Conservation (phyloP, 805 yeast genomes). For the Diddensiella transvaalensis region DNA sequence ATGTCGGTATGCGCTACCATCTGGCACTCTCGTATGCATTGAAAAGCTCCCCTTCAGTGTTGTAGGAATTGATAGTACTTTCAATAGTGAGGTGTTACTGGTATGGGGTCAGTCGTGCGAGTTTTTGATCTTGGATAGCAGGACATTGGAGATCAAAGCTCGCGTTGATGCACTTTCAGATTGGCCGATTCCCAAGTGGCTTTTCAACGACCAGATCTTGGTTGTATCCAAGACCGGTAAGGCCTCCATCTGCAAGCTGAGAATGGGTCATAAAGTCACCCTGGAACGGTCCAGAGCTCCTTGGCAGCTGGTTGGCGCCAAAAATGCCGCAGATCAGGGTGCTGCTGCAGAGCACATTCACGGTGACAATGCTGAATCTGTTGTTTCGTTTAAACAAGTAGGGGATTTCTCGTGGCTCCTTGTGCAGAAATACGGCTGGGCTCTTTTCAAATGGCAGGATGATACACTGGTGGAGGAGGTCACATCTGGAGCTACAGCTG, state of each 20-base stretch:
- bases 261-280: background rate
- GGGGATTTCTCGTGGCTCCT: conserved; percentile 18
- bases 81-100: conserved; percentile 7
- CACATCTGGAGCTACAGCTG: conserved; percentile 13
- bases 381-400: conserved; percentile 13
- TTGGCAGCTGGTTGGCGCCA: background rate
- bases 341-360: background rate
- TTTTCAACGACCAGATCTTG: conserved; percentile 14
- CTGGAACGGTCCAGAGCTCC: background rate
- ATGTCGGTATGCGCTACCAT: conserved; percentile 5
- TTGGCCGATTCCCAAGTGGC: conserved; percentile 20
- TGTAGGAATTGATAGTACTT: conserved; percentile 12
- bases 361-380: conserved; percentile 4
- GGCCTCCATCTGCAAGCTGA: background rate
- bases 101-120: conserved; percentile 22
- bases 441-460: conserved; percentile 18
- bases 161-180: conserved; percentile 15
- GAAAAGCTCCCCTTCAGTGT: conserved; percentile 12
- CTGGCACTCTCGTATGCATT: conserved; percentile 12
- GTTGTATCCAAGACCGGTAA: conserved; percentile 8
- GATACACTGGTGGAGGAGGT: conserved; percentile 14
- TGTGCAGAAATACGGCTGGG: conserved; percentile 20
- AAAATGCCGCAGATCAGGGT: background rate
- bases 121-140: conserved; percentile 12
- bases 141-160: conserved; percentile 4